Conservation (phyloP, 2,329 filamentous ascomycete genomes). For the Aureobasidium sp. region DNA sequence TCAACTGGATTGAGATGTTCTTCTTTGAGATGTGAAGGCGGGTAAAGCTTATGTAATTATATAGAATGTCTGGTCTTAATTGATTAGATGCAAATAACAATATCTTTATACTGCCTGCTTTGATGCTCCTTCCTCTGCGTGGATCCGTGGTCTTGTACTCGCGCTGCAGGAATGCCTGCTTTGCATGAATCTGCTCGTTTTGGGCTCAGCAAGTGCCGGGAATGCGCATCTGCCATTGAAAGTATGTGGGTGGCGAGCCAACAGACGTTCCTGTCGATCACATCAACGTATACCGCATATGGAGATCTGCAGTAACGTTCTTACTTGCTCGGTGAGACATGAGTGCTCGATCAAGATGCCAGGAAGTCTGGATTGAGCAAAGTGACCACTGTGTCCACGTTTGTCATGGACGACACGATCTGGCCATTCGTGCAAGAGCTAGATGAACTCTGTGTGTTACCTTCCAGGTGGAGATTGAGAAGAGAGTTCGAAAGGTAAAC, state of each 20-base stretch:
- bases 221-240: background rate
- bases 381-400: background rate
- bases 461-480: background rate
- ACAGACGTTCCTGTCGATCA: slow-evolving; percentile 8
- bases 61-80: background rate
- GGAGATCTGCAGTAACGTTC: background rate
- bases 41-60: slow-evolving; percentile 2
- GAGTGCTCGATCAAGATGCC: background rate
- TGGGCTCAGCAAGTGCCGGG: background rate
- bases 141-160: background rate
- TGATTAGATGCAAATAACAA: background rate
- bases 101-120: background rate
- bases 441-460: background rate
- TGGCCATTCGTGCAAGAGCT: background rate
- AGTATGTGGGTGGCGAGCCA: background rate
- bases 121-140: background rate
- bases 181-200: background rate
- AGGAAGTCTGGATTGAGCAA: background rate
- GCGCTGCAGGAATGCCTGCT: background rate
- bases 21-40: background rate
- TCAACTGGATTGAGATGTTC: background rate
- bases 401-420: background rate
- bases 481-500: background rate
- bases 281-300: background rate
- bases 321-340: background rate